A percentile compares a stretch with the other conserved stretches of the same genome.
phyloP scores from a whole-genome alignment of 2,329 filamentous ascomycete genomes.

The Colletotrichum sp. region DNA sequence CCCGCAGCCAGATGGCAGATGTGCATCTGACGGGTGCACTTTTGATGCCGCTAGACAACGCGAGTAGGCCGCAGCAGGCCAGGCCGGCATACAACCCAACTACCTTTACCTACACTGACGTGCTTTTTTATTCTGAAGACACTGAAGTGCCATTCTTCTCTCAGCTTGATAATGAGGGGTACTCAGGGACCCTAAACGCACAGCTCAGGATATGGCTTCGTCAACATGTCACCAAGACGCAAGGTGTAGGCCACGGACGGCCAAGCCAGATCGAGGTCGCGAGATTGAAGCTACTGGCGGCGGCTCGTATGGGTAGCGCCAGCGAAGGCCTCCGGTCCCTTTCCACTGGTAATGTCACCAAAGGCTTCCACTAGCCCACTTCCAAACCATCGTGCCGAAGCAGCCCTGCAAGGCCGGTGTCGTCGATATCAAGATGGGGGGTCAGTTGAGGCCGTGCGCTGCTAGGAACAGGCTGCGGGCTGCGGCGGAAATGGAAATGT shows the following conservation, averaged over 20 bases:
- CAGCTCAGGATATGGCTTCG: background rate
- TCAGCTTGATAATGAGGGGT: background rate
- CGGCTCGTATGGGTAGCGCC: background rate
- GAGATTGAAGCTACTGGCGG: background rate
- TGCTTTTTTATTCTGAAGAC: too few relatives aligned
- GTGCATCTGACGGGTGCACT: background rate
- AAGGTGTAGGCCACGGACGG: too few relatives aligned
- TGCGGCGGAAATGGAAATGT: background rate
- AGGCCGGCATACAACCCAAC: background rate
- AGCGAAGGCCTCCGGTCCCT: background rate
- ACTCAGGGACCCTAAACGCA: background rate
- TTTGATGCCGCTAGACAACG: background rate
- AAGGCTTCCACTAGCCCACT: background rate
- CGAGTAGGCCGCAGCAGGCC: background rate
- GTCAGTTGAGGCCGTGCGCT: background rate
- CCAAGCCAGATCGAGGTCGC: background rate
- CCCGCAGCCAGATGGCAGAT: background rate
- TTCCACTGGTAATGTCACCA: background rate
- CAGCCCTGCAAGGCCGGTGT: background rate
- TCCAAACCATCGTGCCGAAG: background rate
- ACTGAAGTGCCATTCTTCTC: background rate
- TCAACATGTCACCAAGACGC: background rate
- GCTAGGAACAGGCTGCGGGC: background rate
- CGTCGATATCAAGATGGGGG: background rate
- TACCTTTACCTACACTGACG: too few relatives aligned